Evolutionary conservation across 441 rosid species (phyloP).

Genomic region (Aleurites moluccanus): DNA sequence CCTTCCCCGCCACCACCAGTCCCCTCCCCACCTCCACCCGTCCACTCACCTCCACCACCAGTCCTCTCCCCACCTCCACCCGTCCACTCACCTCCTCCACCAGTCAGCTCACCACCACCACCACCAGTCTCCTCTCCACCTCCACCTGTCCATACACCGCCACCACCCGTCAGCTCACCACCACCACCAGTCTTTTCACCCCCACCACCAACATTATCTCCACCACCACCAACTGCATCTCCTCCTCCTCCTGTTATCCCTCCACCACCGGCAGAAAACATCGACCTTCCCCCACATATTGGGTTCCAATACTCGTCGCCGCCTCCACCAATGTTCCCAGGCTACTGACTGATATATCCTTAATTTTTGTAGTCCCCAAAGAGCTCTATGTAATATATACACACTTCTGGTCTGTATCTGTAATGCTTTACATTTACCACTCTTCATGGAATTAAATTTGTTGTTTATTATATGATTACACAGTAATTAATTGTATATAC

Average conservation of each 20-base stretch:
- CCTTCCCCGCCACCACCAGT: conserved; percentile 10
- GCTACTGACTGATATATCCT: conserved; percentile 46
- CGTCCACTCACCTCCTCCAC: conserved; percentile 17
- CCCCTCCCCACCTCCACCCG: conserved; percentile 1
- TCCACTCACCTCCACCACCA: neutral
- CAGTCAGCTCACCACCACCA: conserved; percentile 1
- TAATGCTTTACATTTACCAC: neutral
- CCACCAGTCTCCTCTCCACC: conserved; percentile 5
- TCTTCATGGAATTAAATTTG: conserved; percentile 5
- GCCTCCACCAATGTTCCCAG: conserved; percentile 70
- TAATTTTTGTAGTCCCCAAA: conserved; percentile 21
- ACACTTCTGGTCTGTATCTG: conserved; percentile 7
- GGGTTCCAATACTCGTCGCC: conserved; percentile 52
- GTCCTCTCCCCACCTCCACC: conserved; percentile 10
- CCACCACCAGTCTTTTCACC: conserved; percentile 24
- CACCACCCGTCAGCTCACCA: neutral
- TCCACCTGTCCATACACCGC: neutral
- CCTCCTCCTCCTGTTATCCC: conserved; percentile 26
- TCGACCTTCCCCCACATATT: conserved; percentile 43
- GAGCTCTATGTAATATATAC: neutral
- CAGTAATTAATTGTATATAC: neutral
- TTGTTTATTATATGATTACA: conserved; percentile 10
- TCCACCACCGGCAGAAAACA: conserved; percentile 12
- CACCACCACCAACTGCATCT: conserved; percentile 17
- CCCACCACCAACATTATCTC: conserved; percentile 25